phyloP scores from a whole-genome alignment of 768 basidiomycete genomes.

The Dictyophora rubrovolvata region DNA sequence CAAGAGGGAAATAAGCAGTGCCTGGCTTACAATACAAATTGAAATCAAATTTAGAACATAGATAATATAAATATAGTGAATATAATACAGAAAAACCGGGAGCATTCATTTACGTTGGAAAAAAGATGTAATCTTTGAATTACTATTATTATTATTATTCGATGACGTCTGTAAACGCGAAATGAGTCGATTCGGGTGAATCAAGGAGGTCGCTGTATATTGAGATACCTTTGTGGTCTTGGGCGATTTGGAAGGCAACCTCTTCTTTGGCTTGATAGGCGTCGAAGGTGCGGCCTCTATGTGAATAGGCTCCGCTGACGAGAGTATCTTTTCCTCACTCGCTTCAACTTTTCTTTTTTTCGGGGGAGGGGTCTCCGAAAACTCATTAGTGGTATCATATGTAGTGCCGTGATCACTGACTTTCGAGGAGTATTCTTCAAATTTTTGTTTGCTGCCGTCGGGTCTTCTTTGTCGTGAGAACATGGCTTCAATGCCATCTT shows the following conservation, averaged over 20 bases:
- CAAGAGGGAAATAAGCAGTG: too few relatives aligned
- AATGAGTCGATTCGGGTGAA: too few relatives aligned
- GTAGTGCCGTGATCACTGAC: neutral
- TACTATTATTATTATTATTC: neutral
- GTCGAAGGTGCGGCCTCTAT: neutral
- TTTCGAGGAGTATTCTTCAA: neutral
- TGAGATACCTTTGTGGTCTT: too few relatives aligned
- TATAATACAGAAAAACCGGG: neutral
- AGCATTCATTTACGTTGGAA: neutral
- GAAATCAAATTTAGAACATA: too few relatives aligned
- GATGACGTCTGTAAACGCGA: neutral
- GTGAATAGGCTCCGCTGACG: neutral
- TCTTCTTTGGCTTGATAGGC: neutral
- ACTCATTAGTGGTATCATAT: neutral
- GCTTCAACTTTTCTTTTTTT: neutral
- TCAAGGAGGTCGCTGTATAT: too few relatives aligned
- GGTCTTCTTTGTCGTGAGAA: slow-evolving; percentile 57
- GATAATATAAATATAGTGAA: too few relatives aligned
- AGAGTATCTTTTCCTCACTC: neutral
- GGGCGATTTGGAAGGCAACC: neutral
- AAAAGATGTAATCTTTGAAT: neutral
- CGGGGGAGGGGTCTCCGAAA: neutral
- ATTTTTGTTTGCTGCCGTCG: neutral
- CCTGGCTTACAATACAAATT: too few relatives aligned
- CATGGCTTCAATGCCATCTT: slow-evolving; percentile 81